A percentile compares a stretch with the other conserved stretches of the same genome.
Conservation (phyloP, 2,329 filamentous ascomycete species). For the Pseudocercospora crystallina region DNA sequence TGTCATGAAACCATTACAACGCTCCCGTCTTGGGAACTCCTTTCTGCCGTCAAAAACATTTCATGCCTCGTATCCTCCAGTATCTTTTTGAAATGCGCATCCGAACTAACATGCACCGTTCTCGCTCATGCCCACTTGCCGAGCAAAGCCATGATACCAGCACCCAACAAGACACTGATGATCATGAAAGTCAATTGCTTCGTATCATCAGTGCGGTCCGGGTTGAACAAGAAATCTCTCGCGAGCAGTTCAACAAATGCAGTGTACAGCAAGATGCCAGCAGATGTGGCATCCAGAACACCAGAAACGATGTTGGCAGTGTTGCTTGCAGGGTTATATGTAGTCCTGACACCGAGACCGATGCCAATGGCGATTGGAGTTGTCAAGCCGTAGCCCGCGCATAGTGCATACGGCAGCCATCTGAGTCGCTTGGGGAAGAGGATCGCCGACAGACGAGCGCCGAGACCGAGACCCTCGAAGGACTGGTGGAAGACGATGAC, state of each 20-base stretch:
- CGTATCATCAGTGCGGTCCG: constrained; percentile 88
- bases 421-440: constrained; percentile 70
- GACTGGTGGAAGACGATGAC: constrained; percentile 84
- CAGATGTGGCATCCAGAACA: constrained; percentile 82
- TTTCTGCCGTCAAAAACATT: too few species aligned
- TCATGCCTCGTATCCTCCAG: too few species aligned
- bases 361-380: constrained; percentile 84
- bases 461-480: constrained; percentile 88
- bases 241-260: constrained; percentile 50
- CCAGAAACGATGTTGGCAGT: constrained; percentile 77
- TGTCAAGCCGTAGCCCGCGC: constrained; percentile 68
- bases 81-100: too few species aligned
- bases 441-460: constrained; percentile 75
- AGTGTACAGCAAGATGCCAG: constrained; percentile 71
- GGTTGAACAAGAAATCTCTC: constrained; percentile 58
- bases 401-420: constrained; percentile 76
- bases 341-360: constrained; percentile 70
- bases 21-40: too few species aligned
- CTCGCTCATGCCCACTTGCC: constrained; percentile 74
- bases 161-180: constrained; percentile 74
- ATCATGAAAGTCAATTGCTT: constrained; percentile 91
- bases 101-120: too few species aligned
- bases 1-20: too few species aligned
- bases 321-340: constrained; percentile 60
- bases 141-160: constrained; percentile 73